These are phyloP conservation scores for Parachaetomium inaequale DNA, from an alignment of 495 filamentous ascomycete species.

Conservation along the genomic window DNA sequence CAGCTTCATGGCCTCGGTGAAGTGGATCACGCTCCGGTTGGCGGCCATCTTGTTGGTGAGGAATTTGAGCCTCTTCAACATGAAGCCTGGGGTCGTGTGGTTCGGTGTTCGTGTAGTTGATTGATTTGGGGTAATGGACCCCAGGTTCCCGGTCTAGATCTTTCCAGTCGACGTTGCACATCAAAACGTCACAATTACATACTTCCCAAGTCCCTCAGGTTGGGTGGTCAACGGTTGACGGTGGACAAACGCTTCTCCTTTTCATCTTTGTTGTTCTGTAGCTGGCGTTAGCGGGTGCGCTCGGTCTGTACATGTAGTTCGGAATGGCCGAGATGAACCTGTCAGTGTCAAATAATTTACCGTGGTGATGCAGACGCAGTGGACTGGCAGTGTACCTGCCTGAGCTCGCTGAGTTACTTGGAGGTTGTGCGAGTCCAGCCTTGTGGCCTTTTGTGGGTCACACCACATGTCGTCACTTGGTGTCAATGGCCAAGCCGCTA, in stretches of 20 bases:
- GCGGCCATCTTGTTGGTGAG: constrained; percentile 18
- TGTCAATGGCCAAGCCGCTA: constrained; percentile 7
- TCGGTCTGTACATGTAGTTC: too few relatives aligned
- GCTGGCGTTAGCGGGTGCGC: too few relatives aligned
- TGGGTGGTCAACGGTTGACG: not conserved
- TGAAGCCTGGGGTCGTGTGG: not conserved
- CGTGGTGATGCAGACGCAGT: too few relatives aligned
- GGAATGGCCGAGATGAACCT: too few relatives aligned
- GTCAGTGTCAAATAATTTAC: too few relatives aligned
- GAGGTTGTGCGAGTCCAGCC: too few relatives aligned
- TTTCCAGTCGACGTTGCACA: not conserved
- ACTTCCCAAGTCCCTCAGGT: too few relatives aligned
- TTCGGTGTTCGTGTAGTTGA: not conserved
- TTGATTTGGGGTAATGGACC: too few relatives aligned
- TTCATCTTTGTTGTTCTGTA: not conserved
- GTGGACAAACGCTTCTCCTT: too few relatives aligned
- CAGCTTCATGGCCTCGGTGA: constrained; percentile 39
- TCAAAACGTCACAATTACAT: not conserved
- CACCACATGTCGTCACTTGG: constrained; percentile 14
- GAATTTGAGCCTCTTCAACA: not conserved
- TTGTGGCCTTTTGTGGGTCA: not conserved
- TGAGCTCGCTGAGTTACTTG: too few relatives aligned
- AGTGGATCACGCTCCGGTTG: constrained; percentile 22
- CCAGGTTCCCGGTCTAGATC: too few relatives aligned
- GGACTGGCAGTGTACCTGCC: too few relatives aligned